phyloP scores from a whole-genome alignment of 768 basidiomycete genomes.

The Pilatotrama ljubarskyi region DNA sequence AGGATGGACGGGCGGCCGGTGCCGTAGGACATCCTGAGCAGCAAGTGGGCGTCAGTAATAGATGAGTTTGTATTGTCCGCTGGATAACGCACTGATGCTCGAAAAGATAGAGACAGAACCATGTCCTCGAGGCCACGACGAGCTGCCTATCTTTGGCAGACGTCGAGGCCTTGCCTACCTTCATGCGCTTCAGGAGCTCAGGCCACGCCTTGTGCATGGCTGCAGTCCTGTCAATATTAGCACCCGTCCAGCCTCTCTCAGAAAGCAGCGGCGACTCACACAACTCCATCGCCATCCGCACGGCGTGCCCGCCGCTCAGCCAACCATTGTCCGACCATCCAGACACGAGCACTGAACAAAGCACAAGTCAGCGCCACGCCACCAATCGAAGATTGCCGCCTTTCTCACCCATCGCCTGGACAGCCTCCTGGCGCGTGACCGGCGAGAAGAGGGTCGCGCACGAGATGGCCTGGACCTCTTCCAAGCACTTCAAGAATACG shows the following conservation, averaged over 20 bases:
- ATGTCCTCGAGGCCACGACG: conserved; percentile 80
- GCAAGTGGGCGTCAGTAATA: conserved; percentile 16
- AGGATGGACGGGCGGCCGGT: conserved; percentile 92
- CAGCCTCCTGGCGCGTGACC: conserved; percentile 80
- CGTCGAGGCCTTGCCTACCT: conserved; percentile 55
- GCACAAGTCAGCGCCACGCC: background rate
- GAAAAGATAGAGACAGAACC: conserved; percentile 93
- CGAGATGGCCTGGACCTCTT: conserved; percentile 85
- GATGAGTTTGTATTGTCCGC: background rate
- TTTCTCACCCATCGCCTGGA: conserved; percentile 87
- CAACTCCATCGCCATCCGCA: conserved; percentile 93
- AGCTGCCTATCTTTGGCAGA: conserved; percentile 72
- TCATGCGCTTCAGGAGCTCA: conserved; percentile 74
- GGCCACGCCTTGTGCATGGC: conserved; percentile 95
- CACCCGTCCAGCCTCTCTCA: background rate
- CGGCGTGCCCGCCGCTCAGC: conserved; percentile 94
- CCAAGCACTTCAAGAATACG: conserved; percentile 66
- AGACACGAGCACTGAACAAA: conserved; percentile 71
- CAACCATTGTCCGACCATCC: conserved; percentile 97
- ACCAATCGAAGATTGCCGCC: conserved; percentile 6
- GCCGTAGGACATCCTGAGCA: conserved; percentile 87
- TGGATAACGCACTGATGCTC: conserved; percentile 79
- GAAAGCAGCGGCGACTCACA: conserved; percentile 47
- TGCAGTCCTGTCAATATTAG: conserved; percentile 28
- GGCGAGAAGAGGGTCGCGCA: conserved; percentile 86